Base-by-base conservation (phyloP, 768 basidiomycete genomes). In the Russula ochroleuca region DNA sequence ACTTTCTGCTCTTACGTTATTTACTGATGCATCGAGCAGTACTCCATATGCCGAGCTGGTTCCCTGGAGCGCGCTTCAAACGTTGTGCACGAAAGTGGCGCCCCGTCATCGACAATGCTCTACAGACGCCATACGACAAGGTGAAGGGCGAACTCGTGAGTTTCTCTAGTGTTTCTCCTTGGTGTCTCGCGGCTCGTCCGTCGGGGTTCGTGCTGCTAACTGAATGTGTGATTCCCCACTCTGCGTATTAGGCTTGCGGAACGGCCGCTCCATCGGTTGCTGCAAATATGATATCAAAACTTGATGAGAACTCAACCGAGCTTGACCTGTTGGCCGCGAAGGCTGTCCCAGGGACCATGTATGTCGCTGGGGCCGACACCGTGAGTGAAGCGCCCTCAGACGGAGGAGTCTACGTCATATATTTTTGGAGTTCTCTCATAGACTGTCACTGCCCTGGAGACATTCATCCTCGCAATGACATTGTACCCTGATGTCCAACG, bases 11-110 rank as follows among this genome's bases (percentile, higher is more conserved):
- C 51, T 49, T 19, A 56, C 52, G 59, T 38, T 23, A 19, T 57
- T 66, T 8, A 56, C 50, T 5, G 48, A 40, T 28, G 47, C 21
- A 23, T 19, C 19, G 17, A 21, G 9, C 51, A 69, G 66, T 72
- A 49, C 62, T 67, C 50, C 57, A 70, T 52, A 57, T 70, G 23
- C 71, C 69, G 28, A 57, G 67, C 33, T 73, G 72, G 72, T 67
- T 72, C 47, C 72, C 72, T 35, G 70, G 70, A 25, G 70, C 65
- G 8, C 59, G 64, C 5, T 73, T 73, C 68, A 67, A 71, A 47
- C 28, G 31, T 1, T 2, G 3, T 19, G 50, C 50, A 10, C 28
- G 28, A 3, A 19, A 51, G 19, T 51, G 50, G 50, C 4, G 28
- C 9, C 50, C 17, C 17, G 19, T 31, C 8, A 28, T 51, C 23